These are phyloP conservation scores for Mycena citricolor DNA, from an alignment of 1,284 basidiomycete species.

Conservation along the genomic window DNA sequence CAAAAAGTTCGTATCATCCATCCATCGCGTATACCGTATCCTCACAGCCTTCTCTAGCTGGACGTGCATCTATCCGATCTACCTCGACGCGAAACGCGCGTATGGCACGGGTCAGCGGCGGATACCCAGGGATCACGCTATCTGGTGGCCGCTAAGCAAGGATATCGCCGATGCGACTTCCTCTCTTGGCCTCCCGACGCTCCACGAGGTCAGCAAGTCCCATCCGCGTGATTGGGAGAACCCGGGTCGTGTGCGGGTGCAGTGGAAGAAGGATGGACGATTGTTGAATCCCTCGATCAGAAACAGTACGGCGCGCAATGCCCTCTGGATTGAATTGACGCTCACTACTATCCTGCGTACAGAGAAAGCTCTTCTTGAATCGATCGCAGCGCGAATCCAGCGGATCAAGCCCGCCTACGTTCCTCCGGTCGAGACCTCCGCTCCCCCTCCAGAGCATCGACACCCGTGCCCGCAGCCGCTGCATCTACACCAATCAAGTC, in stretches of 20 bases:
- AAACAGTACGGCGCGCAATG: slow-evolving; percentile 78
- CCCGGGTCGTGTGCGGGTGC: slow-evolving; percentile 88
- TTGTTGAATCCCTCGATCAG: slow-evolving; percentile 72
- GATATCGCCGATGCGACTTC: slow-evolving; percentile 86
- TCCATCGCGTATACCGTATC: slow-evolving; percentile 14
- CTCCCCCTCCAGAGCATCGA: slow-evolving; percentile 30
- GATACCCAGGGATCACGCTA: slow-evolving; percentile 72
- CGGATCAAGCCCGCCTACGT: slow-evolving; percentile 69
- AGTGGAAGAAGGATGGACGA: slow-evolving; percentile 80
- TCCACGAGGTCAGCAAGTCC: slow-evolving; percentile 86
- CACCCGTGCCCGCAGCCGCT: slow-evolving; percentile 21
- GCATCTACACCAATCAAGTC: slow-evolving; percentile 18
- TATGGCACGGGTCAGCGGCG: slow-evolving; percentile 82
- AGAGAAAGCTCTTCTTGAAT: slow-evolving; percentile 85
- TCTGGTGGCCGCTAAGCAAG: slow-evolving; percentile 95
- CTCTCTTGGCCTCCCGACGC: slow-evolving; percentile 72
- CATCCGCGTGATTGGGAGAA: slow-evolving; percentile 98
- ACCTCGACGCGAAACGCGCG: slow-evolving; percentile 92
- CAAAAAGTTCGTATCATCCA: slow-evolving; percentile 58
- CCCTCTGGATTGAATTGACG: slow-evolving; percentile 1
- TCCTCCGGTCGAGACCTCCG: no score
- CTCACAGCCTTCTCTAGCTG: slow-evolving; percentile 55
- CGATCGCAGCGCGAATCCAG: slow-evolving; percentile 76
- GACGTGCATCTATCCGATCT: slow-evolving; percentile 95
- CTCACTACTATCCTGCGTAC: slow-evolving; percentile 9